Evolutionary conservation across 2,329 filamentous ascomycete species (phyloP).

Genomic region (Epichloe elymi): DNA sequence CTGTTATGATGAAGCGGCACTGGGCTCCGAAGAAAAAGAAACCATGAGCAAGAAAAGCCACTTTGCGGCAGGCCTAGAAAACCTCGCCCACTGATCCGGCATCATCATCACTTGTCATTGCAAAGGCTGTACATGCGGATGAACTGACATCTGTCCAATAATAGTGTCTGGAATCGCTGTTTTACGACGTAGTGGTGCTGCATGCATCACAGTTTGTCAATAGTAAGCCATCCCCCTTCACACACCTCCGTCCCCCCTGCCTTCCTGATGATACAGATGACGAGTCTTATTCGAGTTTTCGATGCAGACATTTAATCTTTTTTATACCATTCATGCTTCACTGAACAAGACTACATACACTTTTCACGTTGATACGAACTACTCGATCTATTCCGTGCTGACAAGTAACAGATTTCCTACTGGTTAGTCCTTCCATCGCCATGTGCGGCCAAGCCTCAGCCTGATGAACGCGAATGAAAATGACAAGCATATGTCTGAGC

Average conservation of each 20-base stretch:
- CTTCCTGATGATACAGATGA: slow-evolving; percentile 37
- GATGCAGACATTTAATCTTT: slow-evolving; percentile 54
- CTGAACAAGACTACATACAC: slow-evolving; percentile 19
- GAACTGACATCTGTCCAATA: background rate
- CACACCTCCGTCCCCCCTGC: background rate
- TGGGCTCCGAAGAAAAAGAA: slow-evolving; percentile 75
- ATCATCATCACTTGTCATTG: slow-evolving; percentile 7
- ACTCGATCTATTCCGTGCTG: slow-evolving; percentile 9
- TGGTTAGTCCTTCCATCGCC: slow-evolving; percentile 11
- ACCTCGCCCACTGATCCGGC: slow-evolving; percentile 86
- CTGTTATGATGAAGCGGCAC: slow-evolving; percentile 79
- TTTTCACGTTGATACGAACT: background rate
- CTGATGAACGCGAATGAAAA: slow-evolving; percentile 79
- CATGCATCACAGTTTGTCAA: background rate
- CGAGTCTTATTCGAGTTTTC: slow-evolving; percentile 65
- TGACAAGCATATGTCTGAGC: slow-evolving; percentile 99
- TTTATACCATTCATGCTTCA: slow-evolving; percentile 62
- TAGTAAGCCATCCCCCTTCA: background rate
- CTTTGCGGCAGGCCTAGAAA: slow-evolving; percentile 98
- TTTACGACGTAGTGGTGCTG: background rate
- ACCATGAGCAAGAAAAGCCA: slow-evolving; percentile 74
- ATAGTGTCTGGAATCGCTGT: background rate
- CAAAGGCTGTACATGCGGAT: background rate
- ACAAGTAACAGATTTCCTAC: slow-evolving; percentile 6
- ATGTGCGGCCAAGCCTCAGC: slow-evolving; percentile 11